These are phyloP conservation scores for Fragilaria radians DNA, from an alignment of 108 stramenopile genomes.

Conservation along the genomic window DNA sequence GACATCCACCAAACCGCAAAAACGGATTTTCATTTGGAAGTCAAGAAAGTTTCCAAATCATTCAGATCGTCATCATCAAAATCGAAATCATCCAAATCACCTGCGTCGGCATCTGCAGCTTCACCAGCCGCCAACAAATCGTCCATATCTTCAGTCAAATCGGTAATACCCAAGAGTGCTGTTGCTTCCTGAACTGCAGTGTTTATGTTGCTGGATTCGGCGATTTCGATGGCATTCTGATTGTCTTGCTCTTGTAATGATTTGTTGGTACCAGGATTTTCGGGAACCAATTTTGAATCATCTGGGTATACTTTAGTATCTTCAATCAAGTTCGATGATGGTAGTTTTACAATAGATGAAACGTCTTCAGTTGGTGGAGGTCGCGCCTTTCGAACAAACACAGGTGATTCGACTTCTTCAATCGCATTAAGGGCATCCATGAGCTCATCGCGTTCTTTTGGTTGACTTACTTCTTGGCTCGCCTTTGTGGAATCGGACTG, in stretches of 20 bases:
- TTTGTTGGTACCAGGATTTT: not conserved
- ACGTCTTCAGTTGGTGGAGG: not conserved
- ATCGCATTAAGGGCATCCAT: constrained; percentile 61
- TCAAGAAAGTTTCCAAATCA: constrained; percentile 71
- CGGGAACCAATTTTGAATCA: constrained; percentile 2
- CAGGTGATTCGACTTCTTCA: constrained; percentile 54
- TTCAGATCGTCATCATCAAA: constrained; percentile 52
- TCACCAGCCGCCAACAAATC: constrained; percentile 33
- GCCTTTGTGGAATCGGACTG: constrained; percentile 1
- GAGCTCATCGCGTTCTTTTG: constrained; percentile 47
- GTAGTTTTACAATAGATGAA: not conserved
- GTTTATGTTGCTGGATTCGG: not conserved
- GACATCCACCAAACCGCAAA: too few relatives aligned
- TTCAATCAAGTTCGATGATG: not conserved
- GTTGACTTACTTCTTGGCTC: constrained; percentile 26
- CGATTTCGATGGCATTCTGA: not conserved
- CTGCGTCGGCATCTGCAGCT: constrained; percentile 27
- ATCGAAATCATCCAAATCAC: constrained; percentile 49
- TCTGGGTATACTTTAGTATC: not conserved
- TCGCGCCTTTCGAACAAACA: constrained; percentile 16
- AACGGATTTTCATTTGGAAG: not conserved
- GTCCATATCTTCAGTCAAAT: constrained; percentile 46
- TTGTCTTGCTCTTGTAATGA: not conserved
- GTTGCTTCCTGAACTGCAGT: constrained; percentile 2
- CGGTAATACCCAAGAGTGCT: constrained; percentile 7